Base-by-base conservation (phyloP, 192 early-diverging fungal species). In the Podila minutissima region DNA sequence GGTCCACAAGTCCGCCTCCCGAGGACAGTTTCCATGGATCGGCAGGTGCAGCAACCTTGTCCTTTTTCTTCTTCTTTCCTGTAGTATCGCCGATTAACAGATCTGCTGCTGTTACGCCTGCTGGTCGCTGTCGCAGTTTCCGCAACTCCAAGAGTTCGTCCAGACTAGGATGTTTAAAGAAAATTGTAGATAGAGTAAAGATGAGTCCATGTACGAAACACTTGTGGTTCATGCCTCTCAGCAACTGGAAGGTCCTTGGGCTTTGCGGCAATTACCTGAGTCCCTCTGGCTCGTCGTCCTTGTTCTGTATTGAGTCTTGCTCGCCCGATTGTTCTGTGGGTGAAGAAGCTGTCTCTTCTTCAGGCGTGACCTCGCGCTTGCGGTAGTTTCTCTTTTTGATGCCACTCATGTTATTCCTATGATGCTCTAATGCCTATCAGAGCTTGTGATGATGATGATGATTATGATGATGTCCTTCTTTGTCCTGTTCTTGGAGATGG, bases 121-220 rank as follows among this genome's bases (percentile, higher is more conserved):
- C 69, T 24, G 82, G 83, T 46, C 87, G 86, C 57, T 83, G 83
- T 48, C 92, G 88, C 57, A 86, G 69, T 58, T 86, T 87, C 26
- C 92, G 85, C 32, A 93, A 72, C 63, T 93, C 91, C 5, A 86
- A 55, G 17, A 90, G 46, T 51, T 90, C 89, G 64, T 90, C 89
- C 24, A 90, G 57, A 0, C 77, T 81, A 65, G 49, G 22, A 10
- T 48, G 12, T 48, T 20, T 12, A 66, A 26, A 55, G 19, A 67
- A 26, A 9, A 61, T n/a, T 53, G 20, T 8, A 0, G 31, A 24
- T 6, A 55, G 22, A 5, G 24, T 6, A 55, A 55, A 55, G 53
- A 24, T 11, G 20, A 24, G 20, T 55, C 24, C 24, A 24, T 55
- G 53, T 22, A 55, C 10, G n/a, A 0, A 0, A 24, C 24, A 11